Evolutionary conservation across 805 yeast genomes (phyloP).

Genomic region (Starmera pachycereana): DNA sequence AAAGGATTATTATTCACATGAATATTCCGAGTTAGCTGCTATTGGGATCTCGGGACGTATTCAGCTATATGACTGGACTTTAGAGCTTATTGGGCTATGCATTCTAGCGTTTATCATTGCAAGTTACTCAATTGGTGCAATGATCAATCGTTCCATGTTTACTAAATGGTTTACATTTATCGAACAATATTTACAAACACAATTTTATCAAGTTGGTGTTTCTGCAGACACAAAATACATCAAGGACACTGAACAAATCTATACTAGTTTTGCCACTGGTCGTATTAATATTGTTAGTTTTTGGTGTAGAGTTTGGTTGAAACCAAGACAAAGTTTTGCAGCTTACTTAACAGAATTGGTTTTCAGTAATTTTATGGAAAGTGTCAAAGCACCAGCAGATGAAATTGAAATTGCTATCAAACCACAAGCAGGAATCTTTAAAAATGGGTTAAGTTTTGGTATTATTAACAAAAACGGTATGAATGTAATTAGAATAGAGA

Average conservation of each 20-base stretch:
- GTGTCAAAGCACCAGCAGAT: conserved; percentile 46
- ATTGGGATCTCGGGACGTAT: conserved; percentile 55
- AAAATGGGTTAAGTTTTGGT: conserved; percentile 60
- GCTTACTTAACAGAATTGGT: conserved; percentile 54
- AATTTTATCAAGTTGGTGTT: conserved; percentile 75
- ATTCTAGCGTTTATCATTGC: conserved; percentile 39
- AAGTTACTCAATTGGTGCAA: conserved; percentile 49
- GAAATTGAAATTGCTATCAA: conserved; percentile 51
- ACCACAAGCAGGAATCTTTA: conserved; percentile 29
- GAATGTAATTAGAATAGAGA: conserved; percentile 64
- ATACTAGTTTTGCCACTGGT: conserved; percentile 75
- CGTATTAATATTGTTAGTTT: conserved; percentile 65
- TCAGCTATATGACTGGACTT: conserved; percentile 58
- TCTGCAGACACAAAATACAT: conserved; percentile 33
- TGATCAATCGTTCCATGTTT: conserved; percentile 47
- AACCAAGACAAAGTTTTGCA: conserved; percentile 73
- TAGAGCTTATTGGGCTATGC: conserved; percentile 51
- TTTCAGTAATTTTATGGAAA: conserved; percentile 47
- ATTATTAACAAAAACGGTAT: conserved; percentile 77
- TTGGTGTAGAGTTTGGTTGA: conserved; percentile 49
- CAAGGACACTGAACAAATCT: conserved; percentile 51
- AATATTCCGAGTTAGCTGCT: conserved; percentile 42
- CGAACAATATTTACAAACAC: conserved; percentile 42
- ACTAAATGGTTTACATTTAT: conserved; percentile 40
- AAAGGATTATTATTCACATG: conserved; percentile 18